Percentiles rank a stretch among this genome's conserved stretches.
Conservation (phyloP, 2,329 filamentous ascomycete genomes). For the Paecilomyces variotii region DNA sequence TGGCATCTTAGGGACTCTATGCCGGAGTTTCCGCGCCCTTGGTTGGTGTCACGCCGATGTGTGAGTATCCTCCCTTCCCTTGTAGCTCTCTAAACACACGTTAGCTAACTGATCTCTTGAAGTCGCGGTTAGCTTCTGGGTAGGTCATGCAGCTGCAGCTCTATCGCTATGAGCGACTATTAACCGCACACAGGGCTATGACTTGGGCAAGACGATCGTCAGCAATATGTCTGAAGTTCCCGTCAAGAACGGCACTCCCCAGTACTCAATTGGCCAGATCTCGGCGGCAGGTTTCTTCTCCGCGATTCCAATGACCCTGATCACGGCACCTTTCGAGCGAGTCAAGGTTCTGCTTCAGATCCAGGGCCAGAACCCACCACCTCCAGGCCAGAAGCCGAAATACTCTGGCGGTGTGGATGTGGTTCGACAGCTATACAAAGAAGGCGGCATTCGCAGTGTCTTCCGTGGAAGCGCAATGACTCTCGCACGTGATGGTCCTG, state of each 20-base stretch:
- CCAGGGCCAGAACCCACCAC: conserved; percentile 79
- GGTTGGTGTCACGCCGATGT: conserved; percentile 97
- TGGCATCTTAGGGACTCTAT: conserved; percentile 64
- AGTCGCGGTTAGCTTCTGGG: conserved; percentile 63
- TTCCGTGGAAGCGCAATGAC: conserved; percentile 90
- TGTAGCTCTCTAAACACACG: conserved; percentile 3
- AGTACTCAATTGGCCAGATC: conserved; percentile 77
- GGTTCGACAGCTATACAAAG: conserved; percentile 83
- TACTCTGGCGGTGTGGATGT: conserved; percentile 85
- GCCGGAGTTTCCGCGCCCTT: conserved; percentile 94
- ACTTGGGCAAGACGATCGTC: conserved; percentile 87
- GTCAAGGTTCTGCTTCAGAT: conserved; percentile 98
- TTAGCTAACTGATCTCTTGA: neutral
- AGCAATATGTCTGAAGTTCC: conserved; percentile 55
- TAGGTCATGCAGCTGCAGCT: conserved; percentile 18
- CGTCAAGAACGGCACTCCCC: conserved; percentile 52
- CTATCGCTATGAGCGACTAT: conserved; percentile 2
- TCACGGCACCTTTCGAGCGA: conserved; percentile 98
- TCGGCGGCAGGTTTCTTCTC: conserved; percentile 94
- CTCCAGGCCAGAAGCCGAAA: conserved; percentile 83
- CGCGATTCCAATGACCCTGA: conserved; percentile 92
- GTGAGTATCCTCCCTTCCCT: conserved; percentile 49
- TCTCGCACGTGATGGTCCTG: conserved; percentile 85
- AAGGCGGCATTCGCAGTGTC: conserved; percentile 82
- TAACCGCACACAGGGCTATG: conserved; percentile 73